These are phyloP conservation scores for Stagonosporopsis cucurbitacearum DNA, from an alignment of 2,329 filamentous ascomycete genomes.

Conservation along the genomic window DNA sequence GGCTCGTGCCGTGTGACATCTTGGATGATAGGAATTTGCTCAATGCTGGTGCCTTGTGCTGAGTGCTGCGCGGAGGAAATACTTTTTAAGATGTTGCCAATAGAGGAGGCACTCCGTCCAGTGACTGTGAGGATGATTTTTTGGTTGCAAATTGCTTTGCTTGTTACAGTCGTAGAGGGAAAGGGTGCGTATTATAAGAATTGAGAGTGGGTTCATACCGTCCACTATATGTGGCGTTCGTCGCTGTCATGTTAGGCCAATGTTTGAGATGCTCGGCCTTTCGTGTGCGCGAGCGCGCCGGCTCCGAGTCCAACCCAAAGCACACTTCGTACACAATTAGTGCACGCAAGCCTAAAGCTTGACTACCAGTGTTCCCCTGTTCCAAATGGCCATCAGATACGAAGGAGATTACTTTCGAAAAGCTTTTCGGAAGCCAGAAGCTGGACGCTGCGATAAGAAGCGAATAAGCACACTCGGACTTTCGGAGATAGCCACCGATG, in stretches of 20 bases:
- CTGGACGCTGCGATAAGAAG: background rate
- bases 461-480: slow-evolving; percentile 10
- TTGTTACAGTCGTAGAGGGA: background rate
- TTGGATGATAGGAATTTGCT: background rate
- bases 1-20: slow-evolving; percentile 19
- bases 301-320: slow-evolving; percentile 3
- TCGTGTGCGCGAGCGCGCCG: slow-evolving; percentile 7
- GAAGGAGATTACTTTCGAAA: background rate
- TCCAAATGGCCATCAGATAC: background rate
- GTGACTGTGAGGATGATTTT: background rate
- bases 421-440: slow-evolving; percentile 6
- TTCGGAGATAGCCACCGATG: slow-evolving; percentile 12
- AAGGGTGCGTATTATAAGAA: slow-evolving; percentile 2
- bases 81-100: background rate
- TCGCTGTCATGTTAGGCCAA: slow-evolving; percentile 5
- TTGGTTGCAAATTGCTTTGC: background rate
- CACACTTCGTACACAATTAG: slow-evolving; percentile 9
- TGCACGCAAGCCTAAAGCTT: background rate
- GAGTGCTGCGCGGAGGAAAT: background rate
- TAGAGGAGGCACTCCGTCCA: background rate
- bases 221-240: background rate
- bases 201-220: background rate
- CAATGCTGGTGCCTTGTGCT: background rate
- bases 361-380: background rate
- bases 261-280: slow-evolving; percentile 14